A percentile compares a stretch with the other conserved stretches of the same genome.
Conservation (phyloP, 768 basidiomycete genomes). For the Agaricus blazei region DNA sequence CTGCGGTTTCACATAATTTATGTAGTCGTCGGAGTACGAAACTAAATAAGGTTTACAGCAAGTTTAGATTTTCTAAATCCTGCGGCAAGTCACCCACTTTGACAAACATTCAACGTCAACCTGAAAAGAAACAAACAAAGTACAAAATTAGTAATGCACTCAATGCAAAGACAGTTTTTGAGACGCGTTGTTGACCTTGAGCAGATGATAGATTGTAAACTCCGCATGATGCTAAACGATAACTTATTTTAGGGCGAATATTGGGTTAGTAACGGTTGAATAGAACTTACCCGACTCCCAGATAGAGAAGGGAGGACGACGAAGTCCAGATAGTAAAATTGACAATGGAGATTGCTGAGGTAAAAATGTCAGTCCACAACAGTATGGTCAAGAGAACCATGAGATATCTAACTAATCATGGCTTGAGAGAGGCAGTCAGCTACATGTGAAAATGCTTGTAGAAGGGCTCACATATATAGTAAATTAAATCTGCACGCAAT, state of each 20-base stretch:
- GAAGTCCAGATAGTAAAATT: neutral
- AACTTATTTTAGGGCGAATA: too few relatives aligned
- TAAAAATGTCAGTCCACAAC: neutral
- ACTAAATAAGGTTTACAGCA: too few relatives aligned
- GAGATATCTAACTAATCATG: neutral
- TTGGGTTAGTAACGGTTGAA: too few relatives aligned
- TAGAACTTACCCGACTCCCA: conserved; percentile 1
- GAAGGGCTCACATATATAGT: conserved; percentile 1
- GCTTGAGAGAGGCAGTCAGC: neutral
- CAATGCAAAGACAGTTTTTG: neutral
- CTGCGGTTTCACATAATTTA: too few relatives aligned
- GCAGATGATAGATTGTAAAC: conserved; percentile 1
- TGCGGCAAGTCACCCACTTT: too few relatives aligned
- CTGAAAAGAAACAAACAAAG: neutral
- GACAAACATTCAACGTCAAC: conserved; percentile 3
- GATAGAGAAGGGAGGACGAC: neutral
- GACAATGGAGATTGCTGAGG: neutral
- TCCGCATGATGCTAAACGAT: neutral
- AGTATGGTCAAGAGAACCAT: neutral
- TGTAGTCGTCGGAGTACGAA: too few relatives aligned
- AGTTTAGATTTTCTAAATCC: too few relatives aligned
- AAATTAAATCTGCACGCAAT: neutral
- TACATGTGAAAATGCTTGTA: neutral
- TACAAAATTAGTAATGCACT: neutral
- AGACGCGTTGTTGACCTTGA: neutral